Evolutionary conservation across 2,329 filamentous ascomycete species (phyloP).

Genomic region (Aspergillus sojae): DNA sequence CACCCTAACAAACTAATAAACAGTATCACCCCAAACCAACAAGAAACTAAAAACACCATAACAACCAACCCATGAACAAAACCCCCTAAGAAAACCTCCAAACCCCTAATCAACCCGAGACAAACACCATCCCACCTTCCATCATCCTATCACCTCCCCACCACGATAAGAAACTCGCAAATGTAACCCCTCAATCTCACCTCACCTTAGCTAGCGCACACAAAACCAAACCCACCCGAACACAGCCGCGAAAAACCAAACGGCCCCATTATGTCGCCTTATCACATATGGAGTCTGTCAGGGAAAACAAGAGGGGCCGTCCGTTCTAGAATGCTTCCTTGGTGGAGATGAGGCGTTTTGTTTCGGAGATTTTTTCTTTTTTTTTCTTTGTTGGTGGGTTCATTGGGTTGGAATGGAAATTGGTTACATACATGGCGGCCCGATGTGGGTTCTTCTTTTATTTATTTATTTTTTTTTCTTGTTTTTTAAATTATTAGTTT

Average conservation of each 20-base stretch:
- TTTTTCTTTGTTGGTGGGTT: background rate
- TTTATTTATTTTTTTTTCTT: background rate
- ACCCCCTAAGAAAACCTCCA: too few species aligned
- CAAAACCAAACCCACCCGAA: background rate
- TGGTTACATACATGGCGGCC: background rate
- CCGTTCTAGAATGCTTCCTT: background rate
- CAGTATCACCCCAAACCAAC: too few species aligned
- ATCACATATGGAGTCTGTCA: background rate
- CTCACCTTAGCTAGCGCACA: background rate
- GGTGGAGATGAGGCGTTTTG: background rate
- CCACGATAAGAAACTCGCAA: background rate
- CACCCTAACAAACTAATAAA: too few species aligned
- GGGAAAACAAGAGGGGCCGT: background rate
- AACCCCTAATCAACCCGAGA: background rate
- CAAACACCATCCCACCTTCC: background rate
- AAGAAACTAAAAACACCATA: too few species aligned
- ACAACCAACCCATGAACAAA: too few species aligned
- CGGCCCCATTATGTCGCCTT: background rate
- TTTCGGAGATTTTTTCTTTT: background rate
- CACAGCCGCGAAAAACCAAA: background rate
- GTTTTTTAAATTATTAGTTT: background rate
- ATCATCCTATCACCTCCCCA: background rate
- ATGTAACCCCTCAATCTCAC: background rate
- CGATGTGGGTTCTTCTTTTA: background rate
- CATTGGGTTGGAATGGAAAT: background rate